Evolutionary conservation across 345 rosid genomes (phyloP), one percentile per base, ranked within the genome.

Genomic region (Eucalyptus erythrocorys): DNA sequence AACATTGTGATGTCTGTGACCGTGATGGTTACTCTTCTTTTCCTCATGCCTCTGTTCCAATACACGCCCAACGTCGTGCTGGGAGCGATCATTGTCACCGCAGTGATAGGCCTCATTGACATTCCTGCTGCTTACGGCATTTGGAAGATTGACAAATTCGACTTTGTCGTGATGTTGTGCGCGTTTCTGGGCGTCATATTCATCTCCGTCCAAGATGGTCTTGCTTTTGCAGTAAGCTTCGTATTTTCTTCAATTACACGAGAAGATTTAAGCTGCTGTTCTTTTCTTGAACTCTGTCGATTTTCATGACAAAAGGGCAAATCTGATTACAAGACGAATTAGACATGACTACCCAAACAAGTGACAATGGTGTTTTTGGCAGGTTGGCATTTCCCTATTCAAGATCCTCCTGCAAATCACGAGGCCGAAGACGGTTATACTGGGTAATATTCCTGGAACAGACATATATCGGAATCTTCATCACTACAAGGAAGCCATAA

Each of bases 61-160:
- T 98, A 96, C 95, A 98, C 99, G 11, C 99, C 99, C 8, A 96
- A 97, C 79, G 95, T 98, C 4, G 98, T 97, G 24, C 90, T 98
- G 50, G 99, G 97, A 12, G 98, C 99, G 12, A 98, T 98, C 91
- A 98, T 98, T 3, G 97, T 95, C 22, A 93, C 98, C 7, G 99
- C 99, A 6, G 99, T 98, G 26, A 89, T 97, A 80, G 98, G 99
- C 89, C 97, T 98, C n/a, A 93, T 98, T 13, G 99, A 98, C 90
- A 53, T 98, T 84, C 98, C 98, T 0, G 97, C 98, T 24, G 98
- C 99, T 86, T 88, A 90, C 48, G 92, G 90, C 21, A 90, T 98
- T 76, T 98, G 98, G 97, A 96, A 94, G 93, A 91, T 98, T 7
- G 99, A 98, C 93, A 98, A 98, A 90, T 96, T 92, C 6, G 99